These are phyloP conservation scores for Strobilomyces echinocephalus DNA, from an alignment of 768 basidiomycete genomes.

Conservation along the genomic window DNA sequence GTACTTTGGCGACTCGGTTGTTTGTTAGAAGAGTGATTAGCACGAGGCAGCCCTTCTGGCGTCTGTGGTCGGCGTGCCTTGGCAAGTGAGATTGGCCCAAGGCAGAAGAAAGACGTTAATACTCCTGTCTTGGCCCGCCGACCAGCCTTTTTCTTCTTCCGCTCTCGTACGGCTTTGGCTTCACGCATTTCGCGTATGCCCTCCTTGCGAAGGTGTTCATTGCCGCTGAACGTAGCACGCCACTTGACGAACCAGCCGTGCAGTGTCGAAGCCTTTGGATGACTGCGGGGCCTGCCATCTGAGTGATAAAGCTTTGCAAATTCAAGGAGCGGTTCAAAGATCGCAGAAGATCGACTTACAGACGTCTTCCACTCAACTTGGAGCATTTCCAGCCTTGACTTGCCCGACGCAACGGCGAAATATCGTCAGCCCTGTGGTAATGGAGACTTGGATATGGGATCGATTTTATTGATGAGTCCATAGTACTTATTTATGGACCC, in stretches of 20 bases:
- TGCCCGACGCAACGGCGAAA: not conserved
- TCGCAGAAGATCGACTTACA: slow-evolving; percentile 17
- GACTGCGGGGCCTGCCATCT: slow-evolving; percentile 40
- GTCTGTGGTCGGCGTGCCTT: slow-evolving; percentile 14
- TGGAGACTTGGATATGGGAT: slow-evolving; percentile 11
- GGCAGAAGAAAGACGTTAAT: slow-evolving; percentile 15
- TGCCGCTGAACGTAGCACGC: slow-evolving; percentile 64
- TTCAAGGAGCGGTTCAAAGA: not conserved
- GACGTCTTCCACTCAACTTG: slow-evolving; percentile 34
- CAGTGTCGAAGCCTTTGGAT: slow-evolving; percentile 51
- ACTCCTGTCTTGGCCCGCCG: slow-evolving; percentile 14
- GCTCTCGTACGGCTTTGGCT: slow-evolving; percentile 37
- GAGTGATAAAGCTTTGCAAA: slow-evolving; percentile 30
- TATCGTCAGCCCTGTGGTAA: slow-evolving; percentile 2
- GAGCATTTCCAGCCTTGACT: slow-evolving; percentile 19
- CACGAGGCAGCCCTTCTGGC: slow-evolving; percentile 2
- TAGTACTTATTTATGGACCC: slow-evolving; percentile 22
- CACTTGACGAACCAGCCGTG: slow-evolving; percentile 80
- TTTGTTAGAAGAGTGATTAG: slow-evolving; percentile 9
- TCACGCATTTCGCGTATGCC: slow-evolving; percentile 70
- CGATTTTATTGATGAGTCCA: slow-evolving; percentile 1
- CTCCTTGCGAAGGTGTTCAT: slow-evolving; percentile 57
- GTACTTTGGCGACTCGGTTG: slow-evolving; percentile 6
- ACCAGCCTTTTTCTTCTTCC: slow-evolving; percentile 24
- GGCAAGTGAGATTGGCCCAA: slow-evolving; percentile 27